Base-by-base conservation (phyloP, 1,284 basidiomycete genomes). In the Schizopora paradoxa region DNA sequence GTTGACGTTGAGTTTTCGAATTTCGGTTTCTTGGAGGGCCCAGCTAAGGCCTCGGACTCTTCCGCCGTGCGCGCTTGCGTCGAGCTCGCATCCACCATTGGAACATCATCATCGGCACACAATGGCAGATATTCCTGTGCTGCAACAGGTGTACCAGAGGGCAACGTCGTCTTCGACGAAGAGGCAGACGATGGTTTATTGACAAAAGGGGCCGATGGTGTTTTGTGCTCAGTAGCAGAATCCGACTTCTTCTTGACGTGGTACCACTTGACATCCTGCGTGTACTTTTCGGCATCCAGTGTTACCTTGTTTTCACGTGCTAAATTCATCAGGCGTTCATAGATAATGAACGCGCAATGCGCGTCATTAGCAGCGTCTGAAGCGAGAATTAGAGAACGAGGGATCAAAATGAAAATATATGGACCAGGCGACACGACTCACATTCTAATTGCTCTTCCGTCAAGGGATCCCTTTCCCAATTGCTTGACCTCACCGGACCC, bases 281-380 rank as follows among this genome's bases (percentile, higher is more conserved):
- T 64, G 39, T 60, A 69, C 13, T 42, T 49, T 0, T 53, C 45
- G 1, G 61, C 47, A 2, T 54, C 48, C n/a, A 76, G 52, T n/a
- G 47, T 45, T 14, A 56, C 52, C 19, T 53, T 55, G 4, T 56
- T 49, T 6, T 56, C 48, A 6, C 51, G 47, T 0, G 74, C 72
- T 2, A 75, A 61, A 1, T 58, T 58, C 6, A 66, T 46, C 13
- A 82, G 54, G 31, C 55, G 59, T 10, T 66, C 61, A 53, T 76
- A 75, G 14, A 78, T 70, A 56, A 70, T 65, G 14, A 80, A 53
- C 0, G 69, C 69, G 41, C 69, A 73, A 54, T 82, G 72, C 36
- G 70, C 77, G 52, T 82, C 79, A 51, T 81, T 81, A 0, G 79
- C 77, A 0, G 79, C 77, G 51, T 81, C 78, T 80, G 38, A 5